phyloP scores from a whole-genome alignment of 305 asterid genomes.

The Lippia alba region DNA sequence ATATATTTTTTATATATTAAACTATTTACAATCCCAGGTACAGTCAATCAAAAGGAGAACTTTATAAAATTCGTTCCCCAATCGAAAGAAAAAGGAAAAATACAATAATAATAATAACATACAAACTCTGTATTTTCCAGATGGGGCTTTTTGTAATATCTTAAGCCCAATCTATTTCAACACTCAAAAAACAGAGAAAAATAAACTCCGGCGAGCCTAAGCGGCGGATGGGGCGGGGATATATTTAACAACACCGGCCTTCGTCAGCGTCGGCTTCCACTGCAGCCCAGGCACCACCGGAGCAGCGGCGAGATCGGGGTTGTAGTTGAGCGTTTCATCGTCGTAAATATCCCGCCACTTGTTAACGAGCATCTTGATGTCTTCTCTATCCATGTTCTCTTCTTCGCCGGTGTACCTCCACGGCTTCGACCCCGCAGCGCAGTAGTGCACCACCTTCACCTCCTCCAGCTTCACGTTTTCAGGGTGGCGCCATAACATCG shows the following conservation, averaged over 20 bases:
- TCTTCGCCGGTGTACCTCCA: slow-evolving; percentile 46
- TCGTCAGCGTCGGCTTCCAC: slow-evolving; percentile 18
- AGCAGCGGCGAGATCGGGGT: neutral
- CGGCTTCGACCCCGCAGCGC: slow-evolving; percentile 52
- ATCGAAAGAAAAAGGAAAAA: no score
- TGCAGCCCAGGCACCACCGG: slow-evolving; percentile 3
- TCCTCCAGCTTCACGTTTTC: slow-evolving; percentile 36
- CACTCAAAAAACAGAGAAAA: neutral
- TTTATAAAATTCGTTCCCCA: neutral
- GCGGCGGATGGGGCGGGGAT: slow-evolving; percentile 62
- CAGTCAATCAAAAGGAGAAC: neutral
- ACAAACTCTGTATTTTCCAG: no score
- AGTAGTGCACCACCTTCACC: slow-evolving; percentile 50
- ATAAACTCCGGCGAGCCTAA: slow-evolving; percentile 3
- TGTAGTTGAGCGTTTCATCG: slow-evolving; percentile 44
- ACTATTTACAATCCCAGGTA: neutral
- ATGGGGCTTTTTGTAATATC: no score
- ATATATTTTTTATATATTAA: no score
- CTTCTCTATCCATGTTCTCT: slow-evolving; percentile 46
- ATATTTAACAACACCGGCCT: slow-evolving; percentile 36
- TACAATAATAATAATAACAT: no score
- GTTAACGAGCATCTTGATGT: slow-evolving; percentile 43
- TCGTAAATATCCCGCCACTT: slow-evolving; percentile 49
- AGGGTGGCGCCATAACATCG: slow-evolving; percentile 57
- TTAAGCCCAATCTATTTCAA: neutral